Conservation (phyloP, 2,329 filamentous ascomycete species). For the Fusarium metavorans region DNA sequence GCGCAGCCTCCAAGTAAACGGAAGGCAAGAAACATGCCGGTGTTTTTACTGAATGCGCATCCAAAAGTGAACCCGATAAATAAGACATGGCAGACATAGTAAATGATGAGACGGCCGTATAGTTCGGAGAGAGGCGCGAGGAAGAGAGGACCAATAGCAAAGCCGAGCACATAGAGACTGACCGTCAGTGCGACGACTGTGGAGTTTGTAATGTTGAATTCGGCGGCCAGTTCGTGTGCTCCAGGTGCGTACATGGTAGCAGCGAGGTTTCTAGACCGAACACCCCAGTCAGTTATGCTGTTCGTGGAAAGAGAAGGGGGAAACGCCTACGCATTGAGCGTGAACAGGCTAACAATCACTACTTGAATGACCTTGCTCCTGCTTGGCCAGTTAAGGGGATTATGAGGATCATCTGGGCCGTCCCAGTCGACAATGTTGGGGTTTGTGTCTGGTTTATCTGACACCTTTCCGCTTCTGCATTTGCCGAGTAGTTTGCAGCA, state of each 20-base stretch:
- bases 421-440: slow-evolving; percentile 69
- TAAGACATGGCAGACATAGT: slow-evolving; percentile 10
- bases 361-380: slow-evolving; percentile 57
- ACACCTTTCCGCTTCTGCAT: neutral
- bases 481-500: neutral
- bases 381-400: slow-evolving; percentile 75
- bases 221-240: slow-evolving; percentile 15
- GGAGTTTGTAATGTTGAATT: slow-evolving; percentile 24
- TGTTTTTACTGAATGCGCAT: slow-evolving; percentile 25
- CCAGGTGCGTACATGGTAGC: slow-evolving; percentile 42
- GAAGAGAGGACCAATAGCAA: slow-evolving; percentile 33
- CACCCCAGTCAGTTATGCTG: neutral
- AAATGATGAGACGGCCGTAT: slow-evolving; percentile 28
- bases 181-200: slow-evolving; percentile 29
- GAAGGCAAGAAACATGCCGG: slow-evolving; percentile 32
- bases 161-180: slow-evolving; percentile 26
- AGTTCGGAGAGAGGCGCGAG: slow-evolving; percentile 36
- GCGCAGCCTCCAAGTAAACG: slow-evolving; percentile 31
- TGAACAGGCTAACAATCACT: slow-evolving; percentile 60
- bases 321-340: slow-evolving; percentile 36
- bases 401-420: slow-evolving; percentile 64
- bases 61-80: slow-evolving; percentile 25
- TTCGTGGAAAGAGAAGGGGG: no score
- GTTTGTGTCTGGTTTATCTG: neutral
- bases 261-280: slow-evolving; percentile 24